Percentiles rank a stretch among this genome's conserved stretches.
Conservation (phyloP, 2,329 filamentous ascomycete genomes). For the Colletotrichum sp. region DNA sequence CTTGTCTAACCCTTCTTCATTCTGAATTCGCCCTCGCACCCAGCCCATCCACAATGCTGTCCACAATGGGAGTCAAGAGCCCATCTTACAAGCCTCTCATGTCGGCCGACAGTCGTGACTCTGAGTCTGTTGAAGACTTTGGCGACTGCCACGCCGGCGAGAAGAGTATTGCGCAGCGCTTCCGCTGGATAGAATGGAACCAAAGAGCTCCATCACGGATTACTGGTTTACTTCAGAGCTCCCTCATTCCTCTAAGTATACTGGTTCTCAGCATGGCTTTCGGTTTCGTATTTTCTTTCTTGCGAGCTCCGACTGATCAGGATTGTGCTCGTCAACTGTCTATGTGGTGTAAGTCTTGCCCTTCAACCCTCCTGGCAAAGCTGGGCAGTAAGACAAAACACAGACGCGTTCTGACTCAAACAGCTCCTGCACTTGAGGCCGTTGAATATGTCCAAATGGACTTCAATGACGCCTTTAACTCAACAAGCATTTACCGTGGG, state of each 20-base stretch:
- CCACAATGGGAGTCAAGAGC: neutral
- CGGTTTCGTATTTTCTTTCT: neutral
- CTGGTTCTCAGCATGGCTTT: neutral
- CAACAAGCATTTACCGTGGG: constrained; percentile 7
- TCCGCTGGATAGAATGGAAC: neutral
- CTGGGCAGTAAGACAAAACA: neutral
- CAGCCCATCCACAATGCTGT: neutral
- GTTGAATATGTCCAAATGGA: neutral
- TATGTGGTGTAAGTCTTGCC: constrained; percentile 4
- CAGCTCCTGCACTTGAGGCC: constrained; percentile 6
- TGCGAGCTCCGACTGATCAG: neutral
- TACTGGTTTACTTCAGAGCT: neutral
- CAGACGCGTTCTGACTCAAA: neutral
- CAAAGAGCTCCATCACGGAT: neutral
- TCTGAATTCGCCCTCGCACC: neutral
- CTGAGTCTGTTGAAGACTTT: neutral
- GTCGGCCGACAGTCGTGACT: neutral
- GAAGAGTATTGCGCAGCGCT: neutral
- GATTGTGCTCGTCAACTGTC: neutral
- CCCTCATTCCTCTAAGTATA: neutral
- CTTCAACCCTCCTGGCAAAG: neutral
- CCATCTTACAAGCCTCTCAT: neutral
- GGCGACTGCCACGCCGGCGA: neutral
- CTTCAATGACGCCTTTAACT: neutral
- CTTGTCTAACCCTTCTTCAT: neutral